Conservation (phyloP, 2,329 filamentous ascomycete species). For the Colletotrichum echinochloae region DNA sequence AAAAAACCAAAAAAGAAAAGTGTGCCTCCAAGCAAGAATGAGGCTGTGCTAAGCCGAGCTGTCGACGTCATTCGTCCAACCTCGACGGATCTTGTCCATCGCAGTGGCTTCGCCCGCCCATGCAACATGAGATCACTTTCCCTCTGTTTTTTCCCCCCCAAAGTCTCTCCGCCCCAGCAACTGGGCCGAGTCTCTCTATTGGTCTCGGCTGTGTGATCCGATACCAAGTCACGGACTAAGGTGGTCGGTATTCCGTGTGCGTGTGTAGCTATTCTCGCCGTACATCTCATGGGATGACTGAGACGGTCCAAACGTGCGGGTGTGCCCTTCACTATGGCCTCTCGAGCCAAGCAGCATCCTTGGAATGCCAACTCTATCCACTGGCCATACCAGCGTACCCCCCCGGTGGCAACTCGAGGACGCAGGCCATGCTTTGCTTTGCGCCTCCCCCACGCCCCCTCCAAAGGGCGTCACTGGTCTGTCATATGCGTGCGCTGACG, state of each 20-base stretch:
- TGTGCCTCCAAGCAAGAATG: constrained; percentile 14
- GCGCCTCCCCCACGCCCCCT: constrained; percentile 25
- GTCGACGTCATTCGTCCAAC: constrained; percentile 41
- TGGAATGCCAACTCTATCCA: constrained; percentile 23
- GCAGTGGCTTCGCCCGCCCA: constrained; percentile 32
- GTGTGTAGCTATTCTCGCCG: constrained; percentile 5
- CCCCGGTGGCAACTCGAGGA: constrained; percentile 22
- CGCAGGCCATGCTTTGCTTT: constrained; percentile 36
- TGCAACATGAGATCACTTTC: constrained; percentile 28
- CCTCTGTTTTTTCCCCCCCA: not conserved
- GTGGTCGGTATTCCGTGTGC: constrained; percentile 23
- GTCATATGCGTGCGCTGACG: constrained; percentile 38
- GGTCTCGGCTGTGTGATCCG: constrained; percentile 29
- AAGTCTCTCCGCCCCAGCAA: constrained; percentile 1
- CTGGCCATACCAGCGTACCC: not conserved
- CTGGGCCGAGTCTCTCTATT: not conserved
- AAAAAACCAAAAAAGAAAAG: not conserved
- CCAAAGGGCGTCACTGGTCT: constrained; percentile 11
- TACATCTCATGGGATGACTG: not conserved
- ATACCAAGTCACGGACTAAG: constrained; percentile 33
- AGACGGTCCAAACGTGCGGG: constrained; percentile 17
- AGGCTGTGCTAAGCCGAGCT: constrained; percentile 35
- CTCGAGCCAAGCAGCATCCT: constrained; percentile 32
- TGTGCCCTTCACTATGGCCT: not conserved
- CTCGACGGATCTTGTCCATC: constrained; percentile 7